Percentiles rank a stretch among this genome's conserved stretches.
phyloP scores from a whole-genome alignment of 331 rosid genomes.

The Pyracantha coccinea region DNA sequence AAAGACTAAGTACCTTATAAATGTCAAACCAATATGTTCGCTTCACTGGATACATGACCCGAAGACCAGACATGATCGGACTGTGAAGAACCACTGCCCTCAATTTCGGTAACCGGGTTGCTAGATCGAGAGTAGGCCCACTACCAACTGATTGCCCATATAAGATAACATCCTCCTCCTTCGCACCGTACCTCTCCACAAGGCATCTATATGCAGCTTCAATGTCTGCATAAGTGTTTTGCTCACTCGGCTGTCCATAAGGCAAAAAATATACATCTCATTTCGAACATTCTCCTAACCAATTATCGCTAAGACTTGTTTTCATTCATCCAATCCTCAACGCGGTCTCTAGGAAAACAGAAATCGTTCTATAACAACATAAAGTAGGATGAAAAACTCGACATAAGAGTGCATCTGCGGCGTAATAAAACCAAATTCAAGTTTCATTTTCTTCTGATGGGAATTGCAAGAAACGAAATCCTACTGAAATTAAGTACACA shows the following conservation, averaged over 20 bases:
- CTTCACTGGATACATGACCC: slow-evolving; percentile 98
- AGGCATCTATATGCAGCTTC: slow-evolving; percentile 88
- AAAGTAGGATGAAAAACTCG: background rate
- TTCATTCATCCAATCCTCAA: background rate
- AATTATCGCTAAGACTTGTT: background rate
- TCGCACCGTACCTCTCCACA: slow-evolving; percentile 68
- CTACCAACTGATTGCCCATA: slow-evolving; percentile 99
- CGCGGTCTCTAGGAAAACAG: background rate
- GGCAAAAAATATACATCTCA: background rate
- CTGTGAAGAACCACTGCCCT: slow-evolving; percentile 97
- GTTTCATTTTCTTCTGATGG: background rate
- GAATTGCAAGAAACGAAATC: background rate
- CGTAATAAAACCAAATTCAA: background rate
- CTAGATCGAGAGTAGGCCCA: slow-evolving; percentile 94
- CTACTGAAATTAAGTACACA: background rate
- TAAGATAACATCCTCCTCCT: slow-evolving; percentile 87
- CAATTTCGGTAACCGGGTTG: slow-evolving; percentile 57
- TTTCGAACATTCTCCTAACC: slow-evolving; percentile 6
- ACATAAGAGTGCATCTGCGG: background rate
- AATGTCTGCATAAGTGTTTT: slow-evolving; percentile 91
- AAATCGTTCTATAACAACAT: background rate
- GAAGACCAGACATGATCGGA: slow-evolving; percentile 87
- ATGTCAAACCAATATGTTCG: slow-evolving; percentile 97
- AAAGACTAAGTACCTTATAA: slow-evolving; percentile 56
- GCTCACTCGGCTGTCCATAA: slow-evolving; percentile 79